Evolutionary conservation across 345 rosid genomes (phyloP), one percentile per base, ranked within the genome.

Genomic region (Eucalyptus shirleyi): DNA sequence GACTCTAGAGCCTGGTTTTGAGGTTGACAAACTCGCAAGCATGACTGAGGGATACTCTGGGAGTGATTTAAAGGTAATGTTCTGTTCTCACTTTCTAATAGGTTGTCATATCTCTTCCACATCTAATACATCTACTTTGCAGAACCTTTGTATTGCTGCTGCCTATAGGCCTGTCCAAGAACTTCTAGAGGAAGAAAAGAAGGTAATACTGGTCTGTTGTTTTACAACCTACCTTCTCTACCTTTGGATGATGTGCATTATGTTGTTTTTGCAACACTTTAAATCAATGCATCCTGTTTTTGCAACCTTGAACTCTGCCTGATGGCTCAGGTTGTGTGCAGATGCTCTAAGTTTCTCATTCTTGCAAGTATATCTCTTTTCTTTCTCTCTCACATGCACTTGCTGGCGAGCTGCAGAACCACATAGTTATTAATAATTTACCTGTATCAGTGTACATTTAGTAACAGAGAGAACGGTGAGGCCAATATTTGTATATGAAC

Each of bases 131-230:
- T 80, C 88, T 89, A 87, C 47, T 56, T 28, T 67, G 91, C 94
- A 98, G 99, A 98, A 98, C 91, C 97, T 98, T 59, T 98, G 99
- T 92, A 93, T 97, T 87, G 99, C 99, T 65, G 98, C 99, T 90
- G 99, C 99, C 30, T 98, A 98, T 93, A 93, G 97, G 90, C 99
- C 99, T 42, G 98, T 97, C n/a, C 98, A 98, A 92, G 99, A 98
- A 91, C 94, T 98, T 92, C 89, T 97, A 87, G 98, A 96, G 90
- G 92, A 94, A 87, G 99, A 96, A 95, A 95, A 90, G 89, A 92
- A 93, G 98, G 99, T 95, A 92, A 50, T 77, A 21, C 47, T 37
- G 47, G 28, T 77, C 28, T 77, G 47, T 77, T 40, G 83, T 77
- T 65, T 65, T 37, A 77, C 62, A 86, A 32, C 16, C 53, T 18